A percentile compares a stretch with the other conserved stretches of the same genome.
These are phyloP conservation scores for Plasmodium chabaudi DNA, from an alignment of 169 alveolate genomes.

Conservation along the genomic window DNA sequence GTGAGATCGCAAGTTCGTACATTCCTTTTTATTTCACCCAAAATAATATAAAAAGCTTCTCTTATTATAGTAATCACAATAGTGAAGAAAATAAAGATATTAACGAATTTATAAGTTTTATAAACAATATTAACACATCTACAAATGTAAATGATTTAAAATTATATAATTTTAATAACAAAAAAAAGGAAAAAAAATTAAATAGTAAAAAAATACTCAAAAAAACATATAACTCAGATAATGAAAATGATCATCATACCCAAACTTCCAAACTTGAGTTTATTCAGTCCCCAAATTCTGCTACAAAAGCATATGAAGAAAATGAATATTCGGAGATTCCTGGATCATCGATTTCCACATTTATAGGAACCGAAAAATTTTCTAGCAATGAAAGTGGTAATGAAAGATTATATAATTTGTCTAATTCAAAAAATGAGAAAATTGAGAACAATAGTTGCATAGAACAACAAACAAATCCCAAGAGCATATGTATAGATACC, in stretches of 20 bases:
- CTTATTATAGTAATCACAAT: conserved; percentile 61
- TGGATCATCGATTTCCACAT: background rate
- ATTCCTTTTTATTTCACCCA: conserved; percentile 75
- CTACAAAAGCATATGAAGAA: background rate
- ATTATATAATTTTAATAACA: conserved; percentile 6
- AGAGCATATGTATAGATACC: background rate
- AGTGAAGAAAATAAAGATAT: conserved; percentile 54
- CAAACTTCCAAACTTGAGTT: too few species aligned
- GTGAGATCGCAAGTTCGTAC: conserved; percentile 76
- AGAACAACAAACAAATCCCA: background rate
- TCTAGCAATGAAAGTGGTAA: background rate
- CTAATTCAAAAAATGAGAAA: background rate
- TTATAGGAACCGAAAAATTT: background rate
- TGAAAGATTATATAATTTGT: too few species aligned
- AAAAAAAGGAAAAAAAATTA: background rate
- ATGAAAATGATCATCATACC: too few species aligned
- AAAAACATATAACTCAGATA: too few species aligned
- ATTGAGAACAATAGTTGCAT: background rate
- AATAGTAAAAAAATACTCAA: background rate
- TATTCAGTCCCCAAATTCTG: background rate
- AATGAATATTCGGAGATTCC: background rate
- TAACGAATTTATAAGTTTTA: conserved; percentile 40
- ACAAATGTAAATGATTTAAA: conserved; percentile 29
- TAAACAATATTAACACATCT: conserved; percentile 16
- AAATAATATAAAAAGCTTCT: conserved; percentile 61